These are phyloP conservation scores for Monosporascus sp. DNA, from an alignment of 2,329 filamentous ascomycete species.

Conservation along the genomic window DNA sequence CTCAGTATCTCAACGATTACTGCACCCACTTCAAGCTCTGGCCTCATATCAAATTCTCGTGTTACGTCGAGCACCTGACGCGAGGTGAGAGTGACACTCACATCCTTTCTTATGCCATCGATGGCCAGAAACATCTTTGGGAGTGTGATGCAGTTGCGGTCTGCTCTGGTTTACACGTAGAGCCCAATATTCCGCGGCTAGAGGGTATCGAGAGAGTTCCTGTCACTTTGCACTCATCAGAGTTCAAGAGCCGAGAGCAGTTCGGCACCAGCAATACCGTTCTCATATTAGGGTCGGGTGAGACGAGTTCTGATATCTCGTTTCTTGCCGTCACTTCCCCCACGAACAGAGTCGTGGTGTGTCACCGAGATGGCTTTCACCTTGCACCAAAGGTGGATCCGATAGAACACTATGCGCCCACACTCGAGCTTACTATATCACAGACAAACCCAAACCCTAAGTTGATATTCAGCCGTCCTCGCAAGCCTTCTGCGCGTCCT, in stretches of 20 bases:
- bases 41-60: conserved; percentile 30
- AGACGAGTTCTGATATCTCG: conserved; percentile 41
- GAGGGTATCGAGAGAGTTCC: conserved; percentile 32
- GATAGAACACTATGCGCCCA: neutral
- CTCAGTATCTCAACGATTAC: conserved; percentile 39
- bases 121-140: conserved; percentile 18
- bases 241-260: conserved; percentile 36
- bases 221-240: conserved; percentile 37
- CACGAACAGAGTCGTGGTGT: conserved; percentile 37
- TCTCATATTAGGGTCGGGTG: conserved; percentile 38
- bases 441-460: conserved; percentile 23
- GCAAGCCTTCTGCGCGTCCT: conserved; percentile 16
- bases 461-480: conserved; percentile 15
- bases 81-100: conserved; percentile 14
- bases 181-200: conserved; percentile 33
- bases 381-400: conserved; percentile 36
- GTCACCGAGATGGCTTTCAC: conserved; percentile 41
- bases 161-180: conserved; percentile 40
- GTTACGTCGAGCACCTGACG: conserved; percentile 25
- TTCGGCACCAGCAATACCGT: conserved; percentile 36
- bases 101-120: conserved; percentile 8
- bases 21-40: conserved; percentile 32
- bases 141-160: conserved; percentile 41
- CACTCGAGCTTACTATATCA: conserved; percentile 1
- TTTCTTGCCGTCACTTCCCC: conserved; percentile 39